These are phyloP conservation scores for Candida coquimbonensis DNA, from an alignment of 805 yeast genomes.

Conservation along the genomic window DNA sequence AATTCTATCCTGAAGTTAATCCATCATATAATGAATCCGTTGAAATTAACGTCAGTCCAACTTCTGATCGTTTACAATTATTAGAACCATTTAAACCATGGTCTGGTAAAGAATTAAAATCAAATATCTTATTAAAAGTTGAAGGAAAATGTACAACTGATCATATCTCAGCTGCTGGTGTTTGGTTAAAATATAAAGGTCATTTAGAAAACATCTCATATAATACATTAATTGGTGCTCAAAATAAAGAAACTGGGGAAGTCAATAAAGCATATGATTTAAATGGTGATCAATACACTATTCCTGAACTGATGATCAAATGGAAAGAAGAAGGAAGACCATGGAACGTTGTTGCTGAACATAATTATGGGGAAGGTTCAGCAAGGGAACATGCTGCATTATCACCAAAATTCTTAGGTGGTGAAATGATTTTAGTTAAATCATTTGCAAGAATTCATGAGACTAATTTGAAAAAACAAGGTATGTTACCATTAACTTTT, in stretches of 20 bases:
- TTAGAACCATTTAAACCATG: conserved; percentile 85
- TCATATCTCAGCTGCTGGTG: conserved; percentile 98
- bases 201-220: conserved; percentile 92
- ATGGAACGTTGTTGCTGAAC: conserved; percentile 96
- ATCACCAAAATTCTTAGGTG: conserved; percentile 92
- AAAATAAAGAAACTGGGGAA: conserved; percentile 93
- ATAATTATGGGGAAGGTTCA: conserved; percentile 98
- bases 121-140: conserved; percentile 78
- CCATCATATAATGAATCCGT: conserved; percentile 60
- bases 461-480: conserved; percentile 96
- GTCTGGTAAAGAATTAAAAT: conserved; percentile 76
- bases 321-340: conserved; percentile 84
- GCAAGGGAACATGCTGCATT: conserved; percentile 99
- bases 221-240: conserved; percentile 95
- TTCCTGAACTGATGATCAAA: conserved; percentile 94
- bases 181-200: conserved; percentile 97
- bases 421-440: conserved; percentile 79
- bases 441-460: conserved; percentile 98
- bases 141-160: conserved; percentile 98
- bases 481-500: conserved; percentile 91
- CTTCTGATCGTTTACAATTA: conserved; percentile 86
- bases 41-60: conserved; percentile 66
- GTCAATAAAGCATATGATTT: conserved; percentile 86
- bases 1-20: conserved; percentile 66
- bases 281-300: conserved; percentile 68